A percentile compares a stretch with the other conserved stretches of the same genome.
These are phyloP conservation scores for Dendrobium nobile DNA, from an alignment of 106 monocot genomes.

Conservation along the genomic window DNA sequence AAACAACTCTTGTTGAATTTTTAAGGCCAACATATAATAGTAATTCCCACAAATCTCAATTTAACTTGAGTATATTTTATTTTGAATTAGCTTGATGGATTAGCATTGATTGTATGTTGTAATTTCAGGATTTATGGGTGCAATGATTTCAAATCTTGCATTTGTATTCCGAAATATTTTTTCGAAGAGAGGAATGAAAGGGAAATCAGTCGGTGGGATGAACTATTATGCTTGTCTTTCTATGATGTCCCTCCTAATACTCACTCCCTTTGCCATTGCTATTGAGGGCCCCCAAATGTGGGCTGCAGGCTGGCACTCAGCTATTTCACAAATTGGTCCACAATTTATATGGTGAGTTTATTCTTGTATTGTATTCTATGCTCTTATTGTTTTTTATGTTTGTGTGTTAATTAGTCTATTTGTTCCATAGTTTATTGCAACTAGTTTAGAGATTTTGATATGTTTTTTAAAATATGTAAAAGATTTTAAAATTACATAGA, in stretches of 20 bases:
- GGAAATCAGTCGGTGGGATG: slow-evolving; percentile 81
- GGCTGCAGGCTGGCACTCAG: slow-evolving; percentile 77
- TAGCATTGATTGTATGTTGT: slow-evolving; percentile 12
- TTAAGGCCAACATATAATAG: too few species aligned
- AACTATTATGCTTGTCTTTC: slow-evolving; percentile 92
- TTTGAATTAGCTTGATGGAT: too few species aligned
- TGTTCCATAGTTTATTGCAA: too few species aligned
- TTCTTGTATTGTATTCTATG: neutral
- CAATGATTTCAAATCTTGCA: slow-evolving; percentile 90
- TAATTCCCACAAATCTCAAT: too few species aligned
- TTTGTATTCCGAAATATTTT: slow-evolving; percentile 90
- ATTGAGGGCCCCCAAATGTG: slow-evolving; percentile 82
- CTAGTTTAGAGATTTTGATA: too few species aligned
- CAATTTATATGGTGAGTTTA: slow-evolving; percentile 33
- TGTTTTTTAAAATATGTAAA: too few species aligned
- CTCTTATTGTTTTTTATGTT: neutral
- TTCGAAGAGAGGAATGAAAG: slow-evolving; percentile 89
- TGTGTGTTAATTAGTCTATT: too few species aligned
- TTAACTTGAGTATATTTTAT: too few species aligned
- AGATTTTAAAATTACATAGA: too few species aligned
- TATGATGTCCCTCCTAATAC: slow-evolving; percentile 68
- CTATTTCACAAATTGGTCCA: slow-evolving; percentile 60
- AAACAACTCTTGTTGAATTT: too few species aligned
- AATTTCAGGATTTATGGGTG: slow-evolving; percentile 82
- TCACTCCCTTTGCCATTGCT: slow-evolving; percentile 77